Evolutionary conservation across 768 basidiomycete species (phyloP).

Genomic region (Kwoniella botswanensis): DNA sequence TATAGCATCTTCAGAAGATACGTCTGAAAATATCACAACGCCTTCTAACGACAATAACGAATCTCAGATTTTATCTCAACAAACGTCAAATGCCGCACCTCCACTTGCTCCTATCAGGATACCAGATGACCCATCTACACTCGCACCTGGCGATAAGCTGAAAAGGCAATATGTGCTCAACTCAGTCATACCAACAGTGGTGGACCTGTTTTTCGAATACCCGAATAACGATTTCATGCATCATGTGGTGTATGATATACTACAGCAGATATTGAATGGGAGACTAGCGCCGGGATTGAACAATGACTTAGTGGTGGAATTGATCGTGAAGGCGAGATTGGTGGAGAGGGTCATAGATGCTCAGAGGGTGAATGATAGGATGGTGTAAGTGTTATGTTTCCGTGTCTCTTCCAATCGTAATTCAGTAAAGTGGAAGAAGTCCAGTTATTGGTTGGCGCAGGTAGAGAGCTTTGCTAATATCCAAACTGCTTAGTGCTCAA

Average conservation of each 20-base stretch:
- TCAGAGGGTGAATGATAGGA: conserved; percentile 75
- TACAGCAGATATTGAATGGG: conserved; percentile 93
- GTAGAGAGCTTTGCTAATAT: neutral
- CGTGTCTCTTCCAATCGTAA: neutral
- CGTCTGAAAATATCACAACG: neutral
- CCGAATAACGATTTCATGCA: conserved; percentile 99
- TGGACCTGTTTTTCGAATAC: conserved; percentile 92
- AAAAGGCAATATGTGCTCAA: conserved; percentile 79
- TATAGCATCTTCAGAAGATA: conserved; percentile 25
- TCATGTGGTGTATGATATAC: conserved; percentile 90
- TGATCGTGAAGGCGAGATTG: conserved; percentile 84
- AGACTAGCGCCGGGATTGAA: conserved; percentile 77
- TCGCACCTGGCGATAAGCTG: conserved; percentile 70
- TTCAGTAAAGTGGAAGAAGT: neutral
- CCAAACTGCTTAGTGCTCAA: conserved; percentile 63
- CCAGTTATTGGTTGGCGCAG: neutral
- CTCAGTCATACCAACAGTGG: conserved; percentile 72
- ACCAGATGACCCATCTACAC: conserved; percentile 13
- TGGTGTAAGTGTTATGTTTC: conserved; percentile 63
- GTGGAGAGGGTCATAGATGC: conserved; percentile 87
- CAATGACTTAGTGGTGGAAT: conserved; percentile 76
- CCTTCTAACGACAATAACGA: neutral
- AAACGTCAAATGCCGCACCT: neutral
- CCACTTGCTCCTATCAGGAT: conserved; percentile 8
- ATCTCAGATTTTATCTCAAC: too few relatives aligned